Conservation (phyloP, 2,329 filamentous ascomycete genomes). For the Thielaviopsis punctulata region DNA sequence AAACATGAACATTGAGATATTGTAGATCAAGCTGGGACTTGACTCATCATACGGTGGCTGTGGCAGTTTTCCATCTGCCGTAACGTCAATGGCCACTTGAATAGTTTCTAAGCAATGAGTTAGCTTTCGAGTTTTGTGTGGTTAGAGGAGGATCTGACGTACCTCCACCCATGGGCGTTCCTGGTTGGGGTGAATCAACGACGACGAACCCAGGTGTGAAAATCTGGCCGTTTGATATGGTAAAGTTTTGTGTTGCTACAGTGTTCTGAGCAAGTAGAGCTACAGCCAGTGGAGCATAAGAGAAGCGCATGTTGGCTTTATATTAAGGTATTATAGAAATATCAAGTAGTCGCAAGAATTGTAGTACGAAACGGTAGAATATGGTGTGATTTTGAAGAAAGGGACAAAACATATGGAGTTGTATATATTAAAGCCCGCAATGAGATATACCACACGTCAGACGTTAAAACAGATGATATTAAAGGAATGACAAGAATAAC, state of each 20-base stretch:
- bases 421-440: neutral
- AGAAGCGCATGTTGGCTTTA: neutral
- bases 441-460: neutral
- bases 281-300: neutral
- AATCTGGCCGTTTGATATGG: slow-evolving; percentile 46
- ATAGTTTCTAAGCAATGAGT: slow-evolving; percentile 28
- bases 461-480: neutral
- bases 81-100: slow-evolving; percentile 50
- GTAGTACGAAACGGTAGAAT: neutral
- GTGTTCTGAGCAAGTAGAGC: slow-evolving; percentile 16
- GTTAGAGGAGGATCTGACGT: neutral
- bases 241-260: slow-evolving; percentile 29
- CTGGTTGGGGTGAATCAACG: slow-evolving; percentile 47
- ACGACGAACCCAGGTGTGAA: slow-evolving; percentile 53
- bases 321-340: neutral
- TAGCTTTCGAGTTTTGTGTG: slow-evolving; percentile 8
- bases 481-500: neutral
- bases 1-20: slow-evolving; percentile 50
- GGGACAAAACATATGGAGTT: too few relatives aligned
- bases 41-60: slow-evolving; percentile 29
- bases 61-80: slow-evolving; percentile 45
- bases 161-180: slow-evolving; percentile 47
- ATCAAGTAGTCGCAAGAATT: neutral
- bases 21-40: slow-evolving; percentile 39
- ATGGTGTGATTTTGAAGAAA: too few relatives aligned